Evolutionary conservation across 2,329 filamentous ascomycete genomes (phyloP).

Genomic region (Botryotinia calthae): DNA sequence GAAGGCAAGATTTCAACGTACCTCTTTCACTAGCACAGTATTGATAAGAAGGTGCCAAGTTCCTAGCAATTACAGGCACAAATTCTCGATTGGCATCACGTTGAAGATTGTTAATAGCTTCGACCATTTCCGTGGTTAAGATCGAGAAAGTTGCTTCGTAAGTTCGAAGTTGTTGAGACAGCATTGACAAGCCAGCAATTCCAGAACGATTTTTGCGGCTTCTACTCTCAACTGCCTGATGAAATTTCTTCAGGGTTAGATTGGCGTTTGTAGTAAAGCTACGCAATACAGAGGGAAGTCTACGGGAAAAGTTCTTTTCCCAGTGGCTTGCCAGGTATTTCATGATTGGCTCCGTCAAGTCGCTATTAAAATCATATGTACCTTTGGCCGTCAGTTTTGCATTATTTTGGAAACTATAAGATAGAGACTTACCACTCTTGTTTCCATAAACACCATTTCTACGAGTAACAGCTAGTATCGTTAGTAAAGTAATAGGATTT

Average conservation of each 20-base stretch:
- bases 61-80: slow-evolving; percentile 45
- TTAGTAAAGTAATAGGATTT: not conserved
- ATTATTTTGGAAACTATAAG: too few relatives aligned
- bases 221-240: slow-evolving; percentile 43
- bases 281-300: slow-evolving; percentile 43
- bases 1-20: slow-evolving; percentile 21
- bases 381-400: not conserved
- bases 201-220: slow-evolving; percentile 42
- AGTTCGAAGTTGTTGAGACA: slow-evolving; percentile 44
- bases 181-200: slow-evolving; percentile 42
- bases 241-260: slow-evolving; percentile 42
- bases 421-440: slow-evolving; percentile 34
- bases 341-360: slow-evolving; percentile 27
- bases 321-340: slow-evolving; percentile 30
- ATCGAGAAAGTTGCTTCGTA: slow-evolving; percentile 44
- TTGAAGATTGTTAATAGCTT: slow-evolving; percentile 46
- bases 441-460: slow-evolving; percentile 49
- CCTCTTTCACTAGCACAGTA: slow-evolving; percentile 46
- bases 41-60: slow-evolving; percentile 49
- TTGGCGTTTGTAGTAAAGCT: slow-evolving; percentile 39
- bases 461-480: slow-evolving; percentile 46
- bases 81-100: slow-evolving; percentile 55
- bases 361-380: slow-evolving; percentile 1
- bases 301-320: slow-evolving; percentile 42
- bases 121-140: slow-evolving; percentile 38